Evolutionary conservation across 441 rosid genomes (phyloP).

Genomic region (Dalechampia spathulata): DNA sequence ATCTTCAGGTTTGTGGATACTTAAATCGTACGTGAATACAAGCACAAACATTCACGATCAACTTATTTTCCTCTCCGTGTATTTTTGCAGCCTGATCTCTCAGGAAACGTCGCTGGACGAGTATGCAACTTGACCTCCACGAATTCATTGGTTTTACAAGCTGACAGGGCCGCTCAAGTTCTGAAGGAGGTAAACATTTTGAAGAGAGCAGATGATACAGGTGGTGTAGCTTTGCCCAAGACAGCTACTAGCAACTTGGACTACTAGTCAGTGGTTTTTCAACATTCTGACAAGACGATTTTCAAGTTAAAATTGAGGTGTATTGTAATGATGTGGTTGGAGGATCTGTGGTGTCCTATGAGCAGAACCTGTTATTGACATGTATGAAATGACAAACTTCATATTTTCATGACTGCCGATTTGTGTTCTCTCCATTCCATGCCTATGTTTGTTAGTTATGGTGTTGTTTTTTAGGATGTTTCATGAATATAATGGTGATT

Average conservation of each 20-base stretch:
- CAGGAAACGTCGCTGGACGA: constrained; percentile 15
- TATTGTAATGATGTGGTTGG: too few species aligned
- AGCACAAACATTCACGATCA: neutral
- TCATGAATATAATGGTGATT: too few species aligned
- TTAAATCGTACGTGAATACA: neutral
- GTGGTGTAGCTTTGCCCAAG: constrained; percentile 10
- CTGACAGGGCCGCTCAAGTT: constrained; percentile 12
- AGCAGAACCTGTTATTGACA: too few species aligned
- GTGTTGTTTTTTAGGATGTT: too few species aligned
- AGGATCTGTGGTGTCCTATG: too few species aligned
- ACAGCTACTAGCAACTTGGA: constrained; percentile 16
- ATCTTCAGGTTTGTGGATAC: constrained; percentile 8
- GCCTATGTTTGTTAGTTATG: too few species aligned
- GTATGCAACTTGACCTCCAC: constrained; percentile 11
- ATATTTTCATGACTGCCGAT: too few species aligned
- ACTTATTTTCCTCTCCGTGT: neutral
- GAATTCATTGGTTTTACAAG: constrained; percentile 15
- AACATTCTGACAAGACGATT: constrained; percentile 12
- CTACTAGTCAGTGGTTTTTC: constrained; percentile 9
- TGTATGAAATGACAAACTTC: too few species aligned
- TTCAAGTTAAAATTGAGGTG: too few species aligned
- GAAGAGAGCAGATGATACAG: constrained; percentile 7
- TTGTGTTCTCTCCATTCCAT: too few species aligned
- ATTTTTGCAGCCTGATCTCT: constrained; percentile 1
- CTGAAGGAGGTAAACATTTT: constrained; percentile 23